These are phyloP conservation scores for Gilbertella persicaria DNA, from an alignment of 371 early-diverging fungal genomes.

Conservation along the genomic window DNA sequence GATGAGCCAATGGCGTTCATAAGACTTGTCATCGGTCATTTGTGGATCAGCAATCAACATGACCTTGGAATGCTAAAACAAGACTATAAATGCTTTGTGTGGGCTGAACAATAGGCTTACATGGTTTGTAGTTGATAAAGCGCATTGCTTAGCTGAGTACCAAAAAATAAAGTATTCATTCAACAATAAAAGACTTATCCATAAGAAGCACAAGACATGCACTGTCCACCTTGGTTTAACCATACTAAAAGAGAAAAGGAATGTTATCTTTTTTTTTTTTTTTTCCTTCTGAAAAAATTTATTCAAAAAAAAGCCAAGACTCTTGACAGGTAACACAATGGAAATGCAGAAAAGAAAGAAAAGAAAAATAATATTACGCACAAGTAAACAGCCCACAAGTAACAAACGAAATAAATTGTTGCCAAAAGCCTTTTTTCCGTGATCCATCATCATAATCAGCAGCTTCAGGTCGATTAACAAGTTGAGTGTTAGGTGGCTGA, in stretches of 20 bases:
- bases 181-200: slow-evolving; percentile 10
- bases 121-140: background rate
- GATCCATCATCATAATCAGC: slow-evolving; percentile 10
- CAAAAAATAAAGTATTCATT: slow-evolving; percentile 16
- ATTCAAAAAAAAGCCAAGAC: background rate
- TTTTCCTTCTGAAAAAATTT: background rate
- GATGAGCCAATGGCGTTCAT: slow-evolving; percentile 57
- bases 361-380: slow-evolving; percentile 5
- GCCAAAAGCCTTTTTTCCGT: slow-evolving; percentile 29
- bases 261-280: background rate
- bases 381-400: slow-evolving; percentile 24
- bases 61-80: background rate
- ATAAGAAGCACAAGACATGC: background rate
- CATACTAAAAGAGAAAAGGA: background rate
- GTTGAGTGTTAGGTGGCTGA: slow-evolving; percentile 11
- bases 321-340: background rate
- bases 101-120: background rate
- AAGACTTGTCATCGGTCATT: slow-evolving; percentile 87
- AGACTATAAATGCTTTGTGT: background rate
- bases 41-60: slow-evolving; percentile 89
- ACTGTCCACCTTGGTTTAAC: background rate
- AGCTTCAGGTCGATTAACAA: background rate
- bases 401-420: slow-evolving; percentile 25
- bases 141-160: slow-evolving; percentile 4
- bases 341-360: background rate